Base-by-base conservation (phyloP, 768 basidiomycete species). In the Mycena indigotica region DNA sequence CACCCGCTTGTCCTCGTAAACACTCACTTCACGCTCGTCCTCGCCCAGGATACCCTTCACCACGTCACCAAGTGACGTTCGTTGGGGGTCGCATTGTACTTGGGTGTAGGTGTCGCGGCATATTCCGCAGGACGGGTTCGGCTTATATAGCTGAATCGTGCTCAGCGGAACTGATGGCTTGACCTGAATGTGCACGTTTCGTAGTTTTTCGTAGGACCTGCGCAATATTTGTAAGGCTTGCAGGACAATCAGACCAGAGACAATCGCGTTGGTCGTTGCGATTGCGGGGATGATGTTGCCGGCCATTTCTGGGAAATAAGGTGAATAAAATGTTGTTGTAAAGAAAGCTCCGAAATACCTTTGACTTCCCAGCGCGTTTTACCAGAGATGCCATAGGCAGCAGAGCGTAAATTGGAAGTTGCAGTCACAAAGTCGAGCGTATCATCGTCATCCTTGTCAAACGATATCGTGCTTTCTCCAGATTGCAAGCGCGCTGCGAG, bases 241-340 rank as follows among this genome's bases (percentile, higher is more conserved):
- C 44, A 98, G 80, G 23, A 98, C 95, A 68, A 98, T 94, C 35
- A 96, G 77, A 0, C 96, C 97, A 0, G 97, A 90, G 63, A 98
- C 86, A 71, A 99, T 92, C 10, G 97, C 97, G 70, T 99, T 99
- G 23, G 97, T 99, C 3, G 97, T 99, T 4, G 97, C 97, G 66
- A 99, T 98, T 1, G 97, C 97, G 5, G 97, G 97, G 62, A 98
- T 99, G 66, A 99, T 98, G 73, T 99, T 99, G 10, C 97, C 97
- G 0, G 97, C 97, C 93, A 98, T 98, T 73, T 98, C 95, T 96
- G 70, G 21, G 23, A 35, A 23, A 25, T 4, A 38, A 3, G n/a
- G 16, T 26, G 15, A 32, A 26, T n/a, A 28, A 35, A 19, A 44
- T 23, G 6, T 38, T 10, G 10, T n/a, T n/a, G 24, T 35, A 40